Evolutionary conservation across 1,139 yeast species (phyloP).

Genomic region (Lodderomyces oxycetoniae): DNA sequence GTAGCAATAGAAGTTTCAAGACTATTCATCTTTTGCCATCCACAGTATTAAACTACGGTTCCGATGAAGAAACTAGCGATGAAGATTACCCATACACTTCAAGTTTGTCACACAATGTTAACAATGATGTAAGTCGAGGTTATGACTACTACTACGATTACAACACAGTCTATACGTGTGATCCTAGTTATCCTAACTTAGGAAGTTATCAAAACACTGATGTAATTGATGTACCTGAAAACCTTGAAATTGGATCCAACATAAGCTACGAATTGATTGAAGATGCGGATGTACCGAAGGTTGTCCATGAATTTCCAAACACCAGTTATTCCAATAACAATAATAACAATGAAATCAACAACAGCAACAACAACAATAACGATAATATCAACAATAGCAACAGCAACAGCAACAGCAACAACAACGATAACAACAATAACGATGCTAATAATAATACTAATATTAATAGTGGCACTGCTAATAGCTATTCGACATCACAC

Average conservation of each 20-base stretch:
- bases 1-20: constrained; percentile 22
- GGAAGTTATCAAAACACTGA: constrained; percentile 37
- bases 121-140: constrained; percentile 61
- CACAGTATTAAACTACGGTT: constrained; percentile 72
- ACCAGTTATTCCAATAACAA: no score
- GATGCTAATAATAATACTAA: no score
- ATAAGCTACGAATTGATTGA: constrained; percentile 36
- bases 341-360: constrained; percentile 1
- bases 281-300: constrained; percentile 14
- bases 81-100: constrained; percentile 50
- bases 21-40: constrained; percentile 78
- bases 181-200: constrained; percentile 23
- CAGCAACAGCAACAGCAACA: background rate
- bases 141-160: constrained; percentile 84
- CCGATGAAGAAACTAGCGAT: constrained; percentile 65
- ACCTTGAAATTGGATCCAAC: constrained; percentile 39
- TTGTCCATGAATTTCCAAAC: no score
- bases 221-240: constrained; percentile 45
- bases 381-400: background rate
- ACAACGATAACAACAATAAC: no score
- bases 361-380: background rate
- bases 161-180: constrained; percentile 70
- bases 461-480: constrained; percentile 15
- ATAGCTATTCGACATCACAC: constrained; percentile 8
- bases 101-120: constrained; percentile 74